Evolutionary conservation across 352 stramenopile species (phyloP).

Genomic region (Globisporangium orthogonon): DNA sequence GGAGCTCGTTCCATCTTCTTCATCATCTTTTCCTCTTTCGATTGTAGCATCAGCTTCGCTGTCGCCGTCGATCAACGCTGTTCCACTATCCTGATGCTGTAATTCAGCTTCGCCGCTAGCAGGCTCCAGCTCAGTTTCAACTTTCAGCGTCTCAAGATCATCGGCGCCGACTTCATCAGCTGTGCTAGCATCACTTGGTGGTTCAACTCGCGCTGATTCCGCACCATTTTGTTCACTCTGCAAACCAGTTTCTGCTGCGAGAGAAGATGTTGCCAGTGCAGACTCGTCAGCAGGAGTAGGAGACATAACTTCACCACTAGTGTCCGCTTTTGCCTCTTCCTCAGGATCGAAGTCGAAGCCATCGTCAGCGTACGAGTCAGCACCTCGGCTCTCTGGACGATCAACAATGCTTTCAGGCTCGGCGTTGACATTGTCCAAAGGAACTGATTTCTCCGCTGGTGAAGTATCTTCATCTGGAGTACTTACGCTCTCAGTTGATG

Average conservation of each 20-base stretch:
- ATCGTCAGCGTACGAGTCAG: conserved; percentile 12
- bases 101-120: not conserved
- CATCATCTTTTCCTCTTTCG: not conserved
- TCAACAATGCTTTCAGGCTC: not conserved
- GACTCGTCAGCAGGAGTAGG: not conserved
- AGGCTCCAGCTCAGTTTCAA: not conserved
- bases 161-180: not conserved
- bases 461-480: not conserved
- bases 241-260: not conserved
- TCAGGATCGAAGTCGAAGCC: conserved; percentile 10
- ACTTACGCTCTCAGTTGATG: not conserved
- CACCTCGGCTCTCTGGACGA: conserved; percentile 6
- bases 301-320: not conserved
- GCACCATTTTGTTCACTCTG: not conserved
- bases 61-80: not conserved
- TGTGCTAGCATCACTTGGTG: not conserved
- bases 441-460: not conserved
- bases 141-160: not conserved
- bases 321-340: not conserved
- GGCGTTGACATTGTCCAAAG: not conserved
- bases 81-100: not conserved
- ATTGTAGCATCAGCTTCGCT: not conserved
- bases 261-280: not conserved
- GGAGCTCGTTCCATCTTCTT: not conserved
- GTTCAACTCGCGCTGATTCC: not conserved